Evolutionary conservation across 2,329 filamentous ascomycete genomes (phyloP).

Genomic region (Apiospora malaysiana): DNA sequence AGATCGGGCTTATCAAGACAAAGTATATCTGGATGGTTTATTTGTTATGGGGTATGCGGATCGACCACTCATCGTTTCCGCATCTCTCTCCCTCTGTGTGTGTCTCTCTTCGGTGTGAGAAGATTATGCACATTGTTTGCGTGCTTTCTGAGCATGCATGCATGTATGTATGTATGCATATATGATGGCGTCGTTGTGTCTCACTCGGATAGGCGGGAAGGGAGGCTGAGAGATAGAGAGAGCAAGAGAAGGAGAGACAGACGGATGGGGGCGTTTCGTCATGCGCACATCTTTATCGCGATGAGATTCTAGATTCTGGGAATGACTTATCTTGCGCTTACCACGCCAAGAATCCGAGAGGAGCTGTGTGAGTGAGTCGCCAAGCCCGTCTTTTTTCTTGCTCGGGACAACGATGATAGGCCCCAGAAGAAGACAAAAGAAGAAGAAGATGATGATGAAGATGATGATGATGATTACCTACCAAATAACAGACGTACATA

Average conservation of each 20-base stretch:
- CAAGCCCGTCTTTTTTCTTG: neutral
- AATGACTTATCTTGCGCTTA: neutral
- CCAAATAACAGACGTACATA: neutral
- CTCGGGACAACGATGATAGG: neutral
- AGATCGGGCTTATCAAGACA: neutral
- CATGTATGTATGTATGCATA: neutral
- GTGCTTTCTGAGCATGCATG: neutral
- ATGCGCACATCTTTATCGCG: neutral
- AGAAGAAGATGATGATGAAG: too few relatives aligned
- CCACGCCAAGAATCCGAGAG: neutral
- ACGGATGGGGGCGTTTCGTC: neutral
- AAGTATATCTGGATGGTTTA: neutral
- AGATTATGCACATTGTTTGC: neutral
- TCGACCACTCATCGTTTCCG: neutral
- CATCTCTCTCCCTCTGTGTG: too few relatives aligned
- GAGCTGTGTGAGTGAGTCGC: constrained; percentile 7
- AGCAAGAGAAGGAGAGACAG: neutral
- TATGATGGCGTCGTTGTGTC: neutral
- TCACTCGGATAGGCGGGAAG: neutral
- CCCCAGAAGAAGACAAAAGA: too few relatives aligned
- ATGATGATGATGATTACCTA: neutral
- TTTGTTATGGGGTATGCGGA: neutral
- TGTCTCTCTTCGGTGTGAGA: neutral
- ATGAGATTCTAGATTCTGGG: neutral
- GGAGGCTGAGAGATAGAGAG: neutral